Evolutionary conservation across 495 filamentous ascomycete species (phyloP).

Genomic region (Penicillium diatomitis): DNA sequence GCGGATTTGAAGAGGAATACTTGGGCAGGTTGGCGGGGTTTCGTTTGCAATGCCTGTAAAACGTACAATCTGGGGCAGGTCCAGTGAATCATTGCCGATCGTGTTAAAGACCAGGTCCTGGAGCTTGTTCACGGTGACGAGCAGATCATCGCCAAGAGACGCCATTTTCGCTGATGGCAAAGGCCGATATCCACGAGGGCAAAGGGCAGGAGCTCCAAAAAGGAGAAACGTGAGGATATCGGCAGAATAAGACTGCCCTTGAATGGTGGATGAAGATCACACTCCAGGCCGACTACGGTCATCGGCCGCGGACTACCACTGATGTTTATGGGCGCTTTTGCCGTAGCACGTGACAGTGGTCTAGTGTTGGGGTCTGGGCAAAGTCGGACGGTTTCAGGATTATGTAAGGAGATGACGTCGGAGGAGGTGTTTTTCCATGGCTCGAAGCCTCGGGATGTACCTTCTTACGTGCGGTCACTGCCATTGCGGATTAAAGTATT

Average conservation of each 20-base stretch:
- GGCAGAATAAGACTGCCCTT: constrained; percentile 7
- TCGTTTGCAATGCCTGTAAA: background rate
- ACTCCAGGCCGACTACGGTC: constrained; percentile 5
- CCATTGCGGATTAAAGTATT: too few species aligned
- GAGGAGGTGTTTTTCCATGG: background rate
- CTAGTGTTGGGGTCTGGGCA: background rate
- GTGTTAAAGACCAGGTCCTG: constrained; percentile 99
- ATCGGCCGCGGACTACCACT: constrained; percentile 8
- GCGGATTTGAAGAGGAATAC: background rate
- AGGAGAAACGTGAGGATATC: background rate
- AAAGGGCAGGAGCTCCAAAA: constrained; percentile 1
- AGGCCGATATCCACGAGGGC: background rate
- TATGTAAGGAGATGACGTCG: background rate
- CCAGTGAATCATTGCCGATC: constrained; percentile 95
- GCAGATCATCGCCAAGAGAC: constrained; percentile 80
- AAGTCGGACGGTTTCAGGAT: background rate
- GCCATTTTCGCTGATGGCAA: constrained; percentile 38
- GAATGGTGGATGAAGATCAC: constrained; percentile 10
- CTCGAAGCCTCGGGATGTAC: background rate
- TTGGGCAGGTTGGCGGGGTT: background rate
- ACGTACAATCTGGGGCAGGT: constrained; percentile 94
- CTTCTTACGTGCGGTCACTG: too few species aligned
- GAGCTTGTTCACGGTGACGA: constrained; percentile 89
- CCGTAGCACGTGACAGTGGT: constrained; percentile 10
- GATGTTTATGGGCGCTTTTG: constrained; percentile 16